Percentiles rank a stretch among this genome's conserved stretches.
phyloP scores from a whole-genome alignment of 768 basidiomycete species.

The Chlorophyllum brunneum region DNA sequence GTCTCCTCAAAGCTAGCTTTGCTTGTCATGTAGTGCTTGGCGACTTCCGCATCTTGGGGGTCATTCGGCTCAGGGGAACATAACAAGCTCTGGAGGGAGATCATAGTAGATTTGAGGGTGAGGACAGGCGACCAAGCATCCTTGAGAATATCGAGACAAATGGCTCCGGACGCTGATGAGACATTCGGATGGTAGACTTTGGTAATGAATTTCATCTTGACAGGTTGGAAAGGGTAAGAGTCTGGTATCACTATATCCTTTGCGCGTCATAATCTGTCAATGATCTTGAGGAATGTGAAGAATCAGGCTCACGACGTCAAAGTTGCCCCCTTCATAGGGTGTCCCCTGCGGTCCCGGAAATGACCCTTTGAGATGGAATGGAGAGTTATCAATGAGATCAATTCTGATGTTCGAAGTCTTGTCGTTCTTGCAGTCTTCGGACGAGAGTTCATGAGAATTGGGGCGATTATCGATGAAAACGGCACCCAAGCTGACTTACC shows the following conservation, averaged over 20 bases:
- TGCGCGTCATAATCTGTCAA: constrained; percentile 10
- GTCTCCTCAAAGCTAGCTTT: constrained; percentile 87
- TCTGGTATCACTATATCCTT: constrained; percentile 94
- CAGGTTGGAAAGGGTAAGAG: constrained; percentile 87
- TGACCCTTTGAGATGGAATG: constrained; percentile 87
- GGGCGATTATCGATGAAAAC: constrained; percentile 2
- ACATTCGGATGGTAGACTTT: constrained; percentile 97
- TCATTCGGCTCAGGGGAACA: constrained; percentile 95
- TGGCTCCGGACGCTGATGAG: constrained; percentile 90
- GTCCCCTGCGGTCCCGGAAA: constrained; percentile 92
- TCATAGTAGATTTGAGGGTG: constrained; percentile 93
- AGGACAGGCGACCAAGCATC: constrained; percentile 96
- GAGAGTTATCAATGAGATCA: constrained; percentile 83
- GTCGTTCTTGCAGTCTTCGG: constrained; percentile 90
- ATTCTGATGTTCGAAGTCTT: constrained; percentile 84
- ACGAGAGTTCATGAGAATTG: constrained; percentile 10
- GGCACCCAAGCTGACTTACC: constrained; percentile 38
- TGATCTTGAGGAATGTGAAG: background rate
- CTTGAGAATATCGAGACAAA: constrained; percentile 85
- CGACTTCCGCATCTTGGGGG: constrained; percentile 97
- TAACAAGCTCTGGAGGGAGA: constrained; percentile 89
- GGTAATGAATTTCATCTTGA: constrained; percentile 98
- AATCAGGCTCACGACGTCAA: constrained; percentile 72
- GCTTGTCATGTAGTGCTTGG: constrained; percentile 93
- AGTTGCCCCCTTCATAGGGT: constrained; percentile 89